A percentile compares a stretch with the other conserved stretches of the same genome.
Evolutionary conservation across 1,139 yeast species (phyloP).

Genomic region (Magnusiomyces tetraspermus): DNA sequence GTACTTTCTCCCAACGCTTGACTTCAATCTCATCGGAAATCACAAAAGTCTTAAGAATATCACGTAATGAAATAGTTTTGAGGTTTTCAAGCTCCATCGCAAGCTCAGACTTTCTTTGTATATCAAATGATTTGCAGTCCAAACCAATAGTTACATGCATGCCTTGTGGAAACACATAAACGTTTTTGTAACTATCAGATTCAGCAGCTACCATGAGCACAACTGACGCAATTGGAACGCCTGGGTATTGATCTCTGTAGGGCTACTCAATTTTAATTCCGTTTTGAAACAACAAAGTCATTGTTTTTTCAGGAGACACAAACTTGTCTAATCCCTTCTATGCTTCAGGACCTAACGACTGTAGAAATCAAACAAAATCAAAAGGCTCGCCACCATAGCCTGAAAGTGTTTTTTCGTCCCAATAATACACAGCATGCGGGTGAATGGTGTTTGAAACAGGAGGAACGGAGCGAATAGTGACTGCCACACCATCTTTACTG

Average conservation of each 20-base stretch:
- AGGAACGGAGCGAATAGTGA: conserved; percentile 4
- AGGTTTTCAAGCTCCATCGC: neutral
- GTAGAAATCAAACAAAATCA: conserved; percentile 20
- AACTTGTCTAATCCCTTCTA: conserved; percentile 16
- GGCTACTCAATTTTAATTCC: conserved; percentile 23
- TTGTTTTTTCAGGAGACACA: conserved; percentile 14
- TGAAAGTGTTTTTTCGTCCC: conserved; percentile 9
- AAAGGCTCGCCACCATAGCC: conserved; percentile 16
- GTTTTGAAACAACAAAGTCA: conserved; percentile 20
- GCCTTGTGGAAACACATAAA: conserved; percentile 10
- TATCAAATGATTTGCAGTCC: neutral
- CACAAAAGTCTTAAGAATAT: conserved; percentile 8
- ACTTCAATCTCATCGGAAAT: conserved; percentile 14
- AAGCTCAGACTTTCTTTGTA: neutral
- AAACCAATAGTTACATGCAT: conserved; percentile 16
- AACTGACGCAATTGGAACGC: conserved; percentile 18
- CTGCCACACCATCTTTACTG: conserved; percentile 15
- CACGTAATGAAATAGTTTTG: conserved; percentile 6
- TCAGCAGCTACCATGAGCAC: conserved; percentile 18
- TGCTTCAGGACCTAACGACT: conserved; percentile 16
- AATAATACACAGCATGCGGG: conserved; percentile 11
- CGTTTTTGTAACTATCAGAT: conserved; percentile 13
- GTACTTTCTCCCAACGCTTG: conserved; percentile 21
- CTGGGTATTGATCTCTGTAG: conserved; percentile 17
- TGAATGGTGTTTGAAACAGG: conserved; percentile 1